Percentiles rank a stretch among this genome's conserved stretches.
phyloP scores from a whole-genome alignment of 257 asterid species.

The Voacanga thouarsii region DNA sequence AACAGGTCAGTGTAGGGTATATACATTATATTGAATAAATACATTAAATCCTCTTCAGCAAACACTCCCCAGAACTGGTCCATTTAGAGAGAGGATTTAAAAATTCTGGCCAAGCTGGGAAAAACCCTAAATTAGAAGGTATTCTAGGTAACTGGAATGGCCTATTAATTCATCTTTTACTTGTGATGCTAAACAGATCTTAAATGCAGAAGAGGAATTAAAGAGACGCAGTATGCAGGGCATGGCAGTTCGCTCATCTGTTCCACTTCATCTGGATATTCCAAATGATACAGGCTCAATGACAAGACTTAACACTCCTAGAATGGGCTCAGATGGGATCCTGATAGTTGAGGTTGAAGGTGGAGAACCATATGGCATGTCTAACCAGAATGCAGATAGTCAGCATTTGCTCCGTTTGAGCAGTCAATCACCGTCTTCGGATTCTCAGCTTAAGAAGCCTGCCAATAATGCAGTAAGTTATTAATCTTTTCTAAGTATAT shows the following conservation, averaged over 20 bases:
- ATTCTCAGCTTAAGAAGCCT: slow-evolving; percentile 67
- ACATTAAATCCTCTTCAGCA: no score
- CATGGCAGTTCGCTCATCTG: slow-evolving; percentile 47
- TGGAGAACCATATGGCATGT: slow-evolving; percentile 58
- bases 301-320: slow-evolving; percentile 74
- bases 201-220: slow-evolving; percentile 79
- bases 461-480: slow-evolving; percentile 46
- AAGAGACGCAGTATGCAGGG: slow-evolving; percentile 55
- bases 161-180: not conserved
- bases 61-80: no score
- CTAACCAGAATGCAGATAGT: slow-evolving; percentile 50
- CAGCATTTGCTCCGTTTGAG: slow-evolving; percentile 58
- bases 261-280: slow-evolving; percentile 70
- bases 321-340: slow-evolving; percentile 62
- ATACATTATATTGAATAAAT: not conserved
- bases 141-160: slow-evolving; percentile 12
- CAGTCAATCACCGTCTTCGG: slow-evolving; percentile 83
- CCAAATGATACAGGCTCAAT: slow-evolving; percentile 75
- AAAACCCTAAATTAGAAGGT: not conserved
- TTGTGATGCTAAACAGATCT: slow-evolving; percentile 50
- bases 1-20: slow-evolving; percentile 47
- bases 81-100: no score
- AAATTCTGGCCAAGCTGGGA: no score
- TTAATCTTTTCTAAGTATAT: not conserved
- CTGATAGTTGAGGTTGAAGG: slow-evolving; percentile 57